Evolutionary conservation across 2,329 filamentous ascomycete genomes (phyloP).

Genomic region (Fusarium camptoceras): DNA sequence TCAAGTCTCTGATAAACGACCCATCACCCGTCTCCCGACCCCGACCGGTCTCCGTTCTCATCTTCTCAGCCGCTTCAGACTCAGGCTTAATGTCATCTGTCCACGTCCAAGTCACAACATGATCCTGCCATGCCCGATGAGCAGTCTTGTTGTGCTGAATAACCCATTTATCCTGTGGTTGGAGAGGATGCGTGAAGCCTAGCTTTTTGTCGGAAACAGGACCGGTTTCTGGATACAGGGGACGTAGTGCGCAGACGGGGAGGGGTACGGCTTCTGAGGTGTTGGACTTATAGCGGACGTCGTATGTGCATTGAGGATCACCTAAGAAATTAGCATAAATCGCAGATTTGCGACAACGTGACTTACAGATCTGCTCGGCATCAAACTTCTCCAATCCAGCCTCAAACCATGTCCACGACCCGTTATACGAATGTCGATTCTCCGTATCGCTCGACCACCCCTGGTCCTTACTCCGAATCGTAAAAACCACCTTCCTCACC

Average conservation of each 20-base stretch:
- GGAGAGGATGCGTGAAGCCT: conserved; percentile 54
- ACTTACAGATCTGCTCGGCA: conserved; percentile 49
- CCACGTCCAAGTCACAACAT: conserved; percentile 66
- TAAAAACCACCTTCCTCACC: conserved; percentile 72
- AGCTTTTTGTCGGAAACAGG: conserved; percentile 38
- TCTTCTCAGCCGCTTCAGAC: conserved; percentile 53
- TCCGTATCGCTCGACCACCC: conserved; percentile 60
- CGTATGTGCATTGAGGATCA: conserved; percentile 48
- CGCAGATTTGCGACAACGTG: fast-evolving
- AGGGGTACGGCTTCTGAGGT: conserved; percentile 41
- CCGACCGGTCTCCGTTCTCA: conserved; percentile 59
- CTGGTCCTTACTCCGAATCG: conserved; percentile 68
- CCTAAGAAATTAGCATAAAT: conserved; percentile 36
- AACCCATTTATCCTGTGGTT: conserved; percentile 51
- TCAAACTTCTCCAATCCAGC: conserved; percentile 69
- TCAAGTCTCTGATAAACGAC: conserved; percentile 66
- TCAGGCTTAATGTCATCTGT: conserved; percentile 60
- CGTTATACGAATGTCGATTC: conserved; percentile 56
- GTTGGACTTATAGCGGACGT: conserved; percentile 44
- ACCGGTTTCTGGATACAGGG: conserved; percentile 51
- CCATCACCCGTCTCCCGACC: conserved; percentile 65
- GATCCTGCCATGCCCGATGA: conserved; percentile 48
- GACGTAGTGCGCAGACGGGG: conserved; percentile 52
- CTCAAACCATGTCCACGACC: conserved; percentile 73
- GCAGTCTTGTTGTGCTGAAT: conserved; percentile 63